Evolutionary conservation across 345 rosid genomes (phyloP), one percentile per base, ranked within the genome.

Genomic region (Trapa incisa): DNA sequence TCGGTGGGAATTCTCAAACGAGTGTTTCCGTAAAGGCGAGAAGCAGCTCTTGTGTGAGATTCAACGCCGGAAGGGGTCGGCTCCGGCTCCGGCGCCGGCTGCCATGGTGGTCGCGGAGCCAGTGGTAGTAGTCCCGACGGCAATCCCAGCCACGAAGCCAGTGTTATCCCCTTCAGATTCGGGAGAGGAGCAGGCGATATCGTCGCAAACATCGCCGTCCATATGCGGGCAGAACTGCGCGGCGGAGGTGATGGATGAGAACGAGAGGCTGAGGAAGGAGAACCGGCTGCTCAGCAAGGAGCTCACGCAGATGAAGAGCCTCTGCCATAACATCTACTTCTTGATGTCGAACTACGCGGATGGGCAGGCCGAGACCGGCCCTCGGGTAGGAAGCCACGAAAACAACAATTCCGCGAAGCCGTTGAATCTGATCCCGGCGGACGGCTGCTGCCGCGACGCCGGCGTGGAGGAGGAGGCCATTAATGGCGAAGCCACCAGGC

Each of bases 1-100:
- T 74, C 90, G 96, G 2, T 92, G 98, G 98, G 98, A 92, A 80
- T 92, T 92, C 73, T 80, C 93, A 0, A 92, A 92, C 72, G 97
- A 89, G 15, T 84, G 68, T 71, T 89, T 92, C 65, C 77, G 86
- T 2, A 80, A 85, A 76, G 93, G 96, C 42, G 87, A 92, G 73
- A 88, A 79, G 72, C 82, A 70, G 72, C 85, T 92, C 32, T 70
- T 92, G 38, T 72, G 88, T 17, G 96, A 92, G 57, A 92, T 92
- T 57, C 98, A 89, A 72, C 86, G 98, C 7, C 81, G 98, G 72
- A 92, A 89, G 76, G 32, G 87, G 1, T 67, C 81, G 5, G 0
- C 72, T 1, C 66, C 81, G 5, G 0, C 72, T 1, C 66, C 74
- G 58, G 13, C 70, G 15, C 2, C 76, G 6, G 9, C 61, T 14